A percentile compares a stretch with the other conserved stretches of the same genome.
Evolutionary conservation across 768 basidiomycete species (phyloP).

Genomic region (Tremella mesenterica): DNA sequence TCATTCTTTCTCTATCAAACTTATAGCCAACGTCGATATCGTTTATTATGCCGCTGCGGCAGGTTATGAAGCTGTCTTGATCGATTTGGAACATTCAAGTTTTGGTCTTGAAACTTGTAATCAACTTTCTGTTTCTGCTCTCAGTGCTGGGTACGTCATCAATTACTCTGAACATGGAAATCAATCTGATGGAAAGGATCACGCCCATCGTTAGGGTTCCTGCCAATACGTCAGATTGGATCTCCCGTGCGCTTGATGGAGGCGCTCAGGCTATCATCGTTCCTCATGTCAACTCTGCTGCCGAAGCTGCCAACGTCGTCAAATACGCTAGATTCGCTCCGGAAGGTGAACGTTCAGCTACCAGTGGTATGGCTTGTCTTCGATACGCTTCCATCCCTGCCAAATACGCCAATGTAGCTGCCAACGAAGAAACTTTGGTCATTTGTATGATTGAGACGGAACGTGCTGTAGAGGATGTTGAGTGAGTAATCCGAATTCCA

Average conservation of each 20-base stretch:
- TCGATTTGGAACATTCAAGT: conserved; percentile 32
- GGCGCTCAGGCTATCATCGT: conserved; percentile 35
- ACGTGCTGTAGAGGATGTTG: conserved; percentile 16
- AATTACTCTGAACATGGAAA: background rate
- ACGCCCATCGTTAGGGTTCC: conserved; percentile 33
- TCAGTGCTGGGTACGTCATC: conserved; percentile 21
- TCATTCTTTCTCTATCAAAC: conserved; percentile 25
- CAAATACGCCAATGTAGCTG: conserved; percentile 16
- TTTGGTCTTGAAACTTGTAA: conserved; percentile 26
- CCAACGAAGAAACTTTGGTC: conserved; percentile 23
- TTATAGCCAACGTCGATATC: conserved; percentile 21
- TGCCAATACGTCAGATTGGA: conserved; percentile 33
- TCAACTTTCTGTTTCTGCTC: conserved; percentile 15
- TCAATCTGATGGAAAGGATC: conserved; percentile 9
- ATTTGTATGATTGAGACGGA: conserved; percentile 33
- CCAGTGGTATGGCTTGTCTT: conserved; percentile 21
- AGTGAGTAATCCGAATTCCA: conserved; percentile 11
- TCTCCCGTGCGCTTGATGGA: conserved; percentile 31
- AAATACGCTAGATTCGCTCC: conserved; percentile 26
- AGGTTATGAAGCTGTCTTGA: conserved; percentile 29
- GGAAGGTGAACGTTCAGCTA: conserved; percentile 23
- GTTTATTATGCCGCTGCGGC: conserved; percentile 21
- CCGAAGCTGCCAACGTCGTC: conserved; percentile 25
- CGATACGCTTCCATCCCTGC: conserved; percentile 20
- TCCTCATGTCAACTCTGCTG: conserved; percentile 28